phyloP scores from a whole-genome alignment of 305 asterid genomes.

The Solanum chacoense region DNA sequence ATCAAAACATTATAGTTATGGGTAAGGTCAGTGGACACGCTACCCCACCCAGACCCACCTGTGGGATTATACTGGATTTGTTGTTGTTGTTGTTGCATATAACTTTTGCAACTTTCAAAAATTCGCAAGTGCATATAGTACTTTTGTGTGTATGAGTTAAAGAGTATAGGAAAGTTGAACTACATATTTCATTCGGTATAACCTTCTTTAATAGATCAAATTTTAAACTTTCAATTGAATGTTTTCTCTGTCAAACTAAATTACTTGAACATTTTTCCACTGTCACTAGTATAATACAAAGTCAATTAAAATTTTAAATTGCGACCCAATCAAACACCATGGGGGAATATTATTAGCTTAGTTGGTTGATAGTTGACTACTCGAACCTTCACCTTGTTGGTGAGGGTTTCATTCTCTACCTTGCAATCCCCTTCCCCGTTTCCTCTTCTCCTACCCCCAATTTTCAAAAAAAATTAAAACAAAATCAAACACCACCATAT shows the following conservation, averaged over 20 bases:
- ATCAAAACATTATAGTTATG: neutral
- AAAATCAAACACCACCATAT: neutral
- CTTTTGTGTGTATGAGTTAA: neutral
- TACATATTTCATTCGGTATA: neutral
- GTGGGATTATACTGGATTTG: neutral
- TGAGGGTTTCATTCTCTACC: neutral
- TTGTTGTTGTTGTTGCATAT: neutral
- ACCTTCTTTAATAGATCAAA: neutral
- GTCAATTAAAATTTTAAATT: neutral
- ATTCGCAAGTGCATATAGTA: neutral
- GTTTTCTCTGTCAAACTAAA: neutral
- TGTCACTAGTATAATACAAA: neutral
- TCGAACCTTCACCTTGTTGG: neutral
- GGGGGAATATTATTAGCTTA: neutral
- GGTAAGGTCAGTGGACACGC: neutral
- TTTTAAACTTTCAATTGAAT: neutral
- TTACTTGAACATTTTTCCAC: neutral
- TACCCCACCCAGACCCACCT: neutral
- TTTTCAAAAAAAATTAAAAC: neutral
- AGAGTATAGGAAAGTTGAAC: neutral
- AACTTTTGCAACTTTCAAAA: neutral
- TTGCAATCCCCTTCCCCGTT: neutral
- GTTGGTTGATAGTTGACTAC: neutral
- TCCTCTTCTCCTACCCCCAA: neutral
- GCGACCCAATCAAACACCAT: neutral